phyloP scores from a whole-genome alignment of 2,329 filamentous ascomycete genomes.

The Pseudopithomyces chartarum region DNA sequence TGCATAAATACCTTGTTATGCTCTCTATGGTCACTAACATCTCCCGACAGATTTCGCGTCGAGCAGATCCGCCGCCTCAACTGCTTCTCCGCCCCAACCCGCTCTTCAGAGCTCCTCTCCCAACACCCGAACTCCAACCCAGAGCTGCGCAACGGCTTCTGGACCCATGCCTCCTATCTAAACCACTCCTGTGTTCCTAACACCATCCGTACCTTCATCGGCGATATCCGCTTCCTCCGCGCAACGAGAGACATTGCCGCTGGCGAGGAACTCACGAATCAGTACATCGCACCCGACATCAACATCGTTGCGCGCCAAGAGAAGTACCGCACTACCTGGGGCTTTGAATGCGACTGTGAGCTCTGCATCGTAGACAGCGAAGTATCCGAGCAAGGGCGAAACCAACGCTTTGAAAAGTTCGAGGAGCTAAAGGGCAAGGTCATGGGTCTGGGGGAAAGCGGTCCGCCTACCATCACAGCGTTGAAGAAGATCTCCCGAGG shows the following conservation, averaged over 20 bases:
- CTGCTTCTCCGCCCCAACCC: constrained; percentile 46
- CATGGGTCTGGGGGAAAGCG: constrained; percentile 19
- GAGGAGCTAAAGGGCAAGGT: constrained; percentile 25
- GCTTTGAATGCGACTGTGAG: constrained; percentile 27
- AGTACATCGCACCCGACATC: constrained; percentile 28
- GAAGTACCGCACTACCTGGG: constrained; percentile 23
- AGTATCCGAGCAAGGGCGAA: constrained; percentile 4
- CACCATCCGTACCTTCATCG: constrained; percentile 43
- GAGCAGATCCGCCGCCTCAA: constrained; percentile 52
- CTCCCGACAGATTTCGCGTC: constrained; percentile 47
- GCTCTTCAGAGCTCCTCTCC: constrained; percentile 21
- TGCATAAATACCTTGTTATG: background rate
- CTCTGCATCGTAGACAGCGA: constrained; percentile 21
- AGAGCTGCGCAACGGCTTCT: constrained; percentile 42
- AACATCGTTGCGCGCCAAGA: constrained; percentile 22
- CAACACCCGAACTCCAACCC: constrained; percentile 17
- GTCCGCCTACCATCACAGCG: constrained; percentile 17
- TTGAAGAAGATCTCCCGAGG: constrained; percentile 29
- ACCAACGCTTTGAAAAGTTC: constrained; percentile 18
- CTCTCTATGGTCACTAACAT: background rate
- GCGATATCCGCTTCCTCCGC: constrained; percentile 46
- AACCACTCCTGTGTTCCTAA: constrained; percentile 53
- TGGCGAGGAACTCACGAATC: constrained; percentile 29
- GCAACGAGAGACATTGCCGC: constrained; percentile 42
- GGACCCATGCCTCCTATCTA: constrained; percentile 47